Conservation (phyloP, 805 yeast genomes). For the Candida krabiensis region DNA sequence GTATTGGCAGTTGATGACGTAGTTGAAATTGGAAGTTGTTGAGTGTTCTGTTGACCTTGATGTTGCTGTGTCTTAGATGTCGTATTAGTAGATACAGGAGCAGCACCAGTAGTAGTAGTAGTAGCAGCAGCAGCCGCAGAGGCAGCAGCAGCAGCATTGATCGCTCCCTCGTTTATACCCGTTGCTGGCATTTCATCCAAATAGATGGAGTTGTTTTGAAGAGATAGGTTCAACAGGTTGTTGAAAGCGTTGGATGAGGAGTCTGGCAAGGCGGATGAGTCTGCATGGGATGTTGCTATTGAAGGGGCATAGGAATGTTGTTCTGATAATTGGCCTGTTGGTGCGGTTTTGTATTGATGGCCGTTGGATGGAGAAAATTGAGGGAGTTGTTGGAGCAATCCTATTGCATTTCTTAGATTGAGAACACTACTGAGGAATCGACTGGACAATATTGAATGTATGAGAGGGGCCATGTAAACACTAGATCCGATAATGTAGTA, state of each 20-base stretch:
- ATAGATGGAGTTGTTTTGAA: slow-evolving; percentile 26
- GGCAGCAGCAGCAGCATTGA: slow-evolving; percentile 7
- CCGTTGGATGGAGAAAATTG: slow-evolving; percentile 63
- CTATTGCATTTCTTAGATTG: slow-evolving; percentile 46
- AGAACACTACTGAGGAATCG: slow-evolving; percentile 56
- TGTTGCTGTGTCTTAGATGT: too few relatives aligned
- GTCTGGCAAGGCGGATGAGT: slow-evolving; percentile 14
- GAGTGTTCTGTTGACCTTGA: too few relatives aligned
- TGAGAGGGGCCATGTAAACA: slow-evolving; percentile 84
- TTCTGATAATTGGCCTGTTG: neutral
- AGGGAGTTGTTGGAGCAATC: slow-evolving; percentile 47
- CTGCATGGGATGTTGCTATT: slow-evolving; percentile 1
- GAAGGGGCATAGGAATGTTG: slow-evolving; percentile 1
- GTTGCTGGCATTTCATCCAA: slow-evolving; percentile 27
- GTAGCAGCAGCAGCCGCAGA: neutral
- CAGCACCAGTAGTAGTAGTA: neutral
- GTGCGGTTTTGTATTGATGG: slow-evolving; percentile 39
- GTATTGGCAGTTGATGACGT: too few relatives aligned
- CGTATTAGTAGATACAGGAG: neutral
- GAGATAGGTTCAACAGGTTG: slow-evolving; percentile 27
- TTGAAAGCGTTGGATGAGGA: slow-evolving; percentile 29
- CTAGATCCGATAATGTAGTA: slow-evolving; percentile 91
- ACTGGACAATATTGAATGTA: slow-evolving; percentile 70
- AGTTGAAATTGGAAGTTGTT: too few relatives aligned
- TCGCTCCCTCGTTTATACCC: slow-evolving; percentile 19